Evolutionary conservation across 2,329 filamentous ascomycete genomes (phyloP).

Genomic region (Paraconiothyrium brasiliense): DNA sequence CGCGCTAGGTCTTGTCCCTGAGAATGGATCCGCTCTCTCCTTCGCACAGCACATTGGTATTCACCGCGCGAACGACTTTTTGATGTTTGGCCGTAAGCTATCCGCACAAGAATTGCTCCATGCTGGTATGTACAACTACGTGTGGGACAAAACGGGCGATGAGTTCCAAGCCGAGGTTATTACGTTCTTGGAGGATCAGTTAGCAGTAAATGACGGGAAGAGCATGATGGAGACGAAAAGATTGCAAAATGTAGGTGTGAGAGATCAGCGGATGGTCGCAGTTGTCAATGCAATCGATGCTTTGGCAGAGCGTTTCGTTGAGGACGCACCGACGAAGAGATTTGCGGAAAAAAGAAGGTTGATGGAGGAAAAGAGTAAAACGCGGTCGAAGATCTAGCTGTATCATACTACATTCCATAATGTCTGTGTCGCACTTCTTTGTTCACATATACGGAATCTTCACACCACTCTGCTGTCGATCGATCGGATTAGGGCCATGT

Average conservation of each 20-base stretch:
- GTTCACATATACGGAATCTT: not conserved
- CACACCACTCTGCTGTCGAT: too few species aligned
- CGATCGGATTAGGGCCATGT: too few species aligned
- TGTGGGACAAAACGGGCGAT: constrained; percentile 53
- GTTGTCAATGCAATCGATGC: constrained; percentile 60
- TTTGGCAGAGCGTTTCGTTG: constrained; percentile 59
- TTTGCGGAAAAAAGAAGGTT: constrained; percentile 54
- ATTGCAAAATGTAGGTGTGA: constrained; percentile 58
- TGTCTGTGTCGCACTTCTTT: not conserved
- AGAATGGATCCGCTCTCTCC: constrained; percentile 58
- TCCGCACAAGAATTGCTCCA: constrained; percentile 54
- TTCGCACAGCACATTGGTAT: constrained; percentile 60
- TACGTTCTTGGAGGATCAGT: constrained; percentile 54
- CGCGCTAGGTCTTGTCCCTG: constrained; percentile 60
- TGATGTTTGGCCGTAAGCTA: constrained; percentile 62
- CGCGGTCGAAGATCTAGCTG: constrained; percentile 38
- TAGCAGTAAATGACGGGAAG: constrained; percentile 59
- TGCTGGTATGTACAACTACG: constrained; percentile 58
- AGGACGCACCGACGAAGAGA: constrained; percentile 56
- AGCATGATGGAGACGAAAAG: constrained; percentile 64
- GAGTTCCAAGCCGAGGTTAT: constrained; percentile 55
- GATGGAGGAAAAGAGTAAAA: constrained; percentile 47
- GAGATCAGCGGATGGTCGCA: constrained; percentile 57
- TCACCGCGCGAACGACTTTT: constrained; percentile 61
- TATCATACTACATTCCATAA: not conserved